Base-by-base conservation (phyloP, 2,329 filamentous ascomycete genomes). In the Ceratocystis lukuohia region DNA sequence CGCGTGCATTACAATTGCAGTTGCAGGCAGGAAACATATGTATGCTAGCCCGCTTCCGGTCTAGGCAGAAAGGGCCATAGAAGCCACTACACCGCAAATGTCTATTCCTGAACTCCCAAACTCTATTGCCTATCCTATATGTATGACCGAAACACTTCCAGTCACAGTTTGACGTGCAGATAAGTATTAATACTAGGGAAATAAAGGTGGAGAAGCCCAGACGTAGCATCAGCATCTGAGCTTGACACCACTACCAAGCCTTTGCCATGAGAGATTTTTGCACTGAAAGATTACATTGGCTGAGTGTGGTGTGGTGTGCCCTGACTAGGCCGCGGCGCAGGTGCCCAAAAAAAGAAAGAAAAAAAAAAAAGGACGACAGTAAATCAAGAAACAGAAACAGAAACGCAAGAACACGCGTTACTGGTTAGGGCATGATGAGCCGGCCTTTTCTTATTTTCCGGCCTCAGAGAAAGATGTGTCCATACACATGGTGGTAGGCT, bases 371-470 rank as follows among this genome's bases (percentile, higher is more conserved):
- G 17, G 22, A 59, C 53, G n/a, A 59, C 25, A 25, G 25, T 25
- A 20, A 59, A 59, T 30, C 28, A 53, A 33, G 53, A 59, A 59
- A 59, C 53, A 30, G 28, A 57, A 57, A 57, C 25, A 33, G 53
- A 59, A 59, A 59, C 53, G 33, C 25, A 30, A 33, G 53, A 57
- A 59, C 53, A 59, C 53, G 53, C 53, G 53, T 59, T 59, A 12
- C 53, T 33, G 6, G 17, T 59, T 5, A 50, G 28, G 12, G 53
- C 12, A 33, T 59, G 53, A 33, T 7, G 28, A 59, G 53, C 25
- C 53, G 53, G 53, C 15, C 48, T 53, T 25, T 12, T 53, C 4
- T 53, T 25, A 53, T 53, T 53, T 15, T 53, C 48, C 48, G 48
- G 12, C 48, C 48, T 22, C 3, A 15, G n/a, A 7, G 22, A 28